Evolutionary conservation across 2,329 filamentous ascomycete genomes (phyloP).

Genomic region (Ophiostoma novo-ulmi): DNA sequence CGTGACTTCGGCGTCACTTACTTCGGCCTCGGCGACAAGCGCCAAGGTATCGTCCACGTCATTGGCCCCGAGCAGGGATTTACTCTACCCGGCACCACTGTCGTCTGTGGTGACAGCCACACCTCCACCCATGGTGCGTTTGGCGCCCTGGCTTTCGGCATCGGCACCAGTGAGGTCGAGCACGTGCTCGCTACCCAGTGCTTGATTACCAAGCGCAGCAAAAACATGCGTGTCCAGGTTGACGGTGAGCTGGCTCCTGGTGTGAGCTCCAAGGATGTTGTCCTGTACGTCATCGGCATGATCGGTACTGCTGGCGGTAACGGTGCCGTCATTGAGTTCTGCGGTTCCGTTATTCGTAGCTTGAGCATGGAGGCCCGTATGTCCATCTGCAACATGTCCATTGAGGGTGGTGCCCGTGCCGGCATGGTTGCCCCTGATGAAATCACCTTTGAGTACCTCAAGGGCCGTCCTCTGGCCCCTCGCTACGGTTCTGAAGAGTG

Average conservation of each 20-base stretch:
- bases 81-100: conserved; percentile 91
- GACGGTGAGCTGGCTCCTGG: conserved; percentile 85
- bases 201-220: conserved; percentile 87
- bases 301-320: conserved; percentile 95
- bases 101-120: conserved; percentile 96
- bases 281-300: conserved; percentile 85
- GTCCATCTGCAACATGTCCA: conserved; percentile 99
- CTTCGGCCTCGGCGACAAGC: conserved; percentile 92
- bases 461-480: conserved; percentile 82
- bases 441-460: conserved; percentile 90
- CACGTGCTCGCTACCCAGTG: conserved; percentile 96
- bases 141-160: conserved; percentile 89
- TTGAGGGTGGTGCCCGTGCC: conserved; percentile 89
- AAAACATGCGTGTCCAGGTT: conserved; percentile 97
- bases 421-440: conserved; percentile 97
- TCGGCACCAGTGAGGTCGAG: conserved; percentile 97
- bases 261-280: conserved; percentile 92
- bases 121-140: conserved; percentile 98
- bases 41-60: conserved; percentile 97
- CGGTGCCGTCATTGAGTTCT: conserved; percentile 94
- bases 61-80: conserved; percentile 98
- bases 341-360: conserved; percentile 81
- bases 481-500: conserved; percentile 79
- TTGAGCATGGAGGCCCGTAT: conserved; percentile 96
- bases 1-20: conserved; percentile 95